phyloP scores from a whole-genome alignment of 495 filamentous ascomycete species.

The Aspergillus taichungensis region DNA sequence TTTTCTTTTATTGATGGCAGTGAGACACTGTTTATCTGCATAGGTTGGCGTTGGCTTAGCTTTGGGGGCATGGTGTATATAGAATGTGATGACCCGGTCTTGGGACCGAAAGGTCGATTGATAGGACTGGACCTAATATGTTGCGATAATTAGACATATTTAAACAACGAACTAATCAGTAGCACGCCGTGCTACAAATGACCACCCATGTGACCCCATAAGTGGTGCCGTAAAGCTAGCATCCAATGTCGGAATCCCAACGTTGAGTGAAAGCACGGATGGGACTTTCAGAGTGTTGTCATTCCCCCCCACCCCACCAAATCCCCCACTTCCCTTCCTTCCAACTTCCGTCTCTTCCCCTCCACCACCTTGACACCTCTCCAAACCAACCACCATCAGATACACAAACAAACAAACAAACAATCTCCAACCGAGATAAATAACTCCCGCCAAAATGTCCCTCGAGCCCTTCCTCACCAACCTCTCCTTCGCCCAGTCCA shows the following conservation, averaged over 20 bases:
- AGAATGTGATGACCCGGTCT: background rate
- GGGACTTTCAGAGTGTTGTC: no score
- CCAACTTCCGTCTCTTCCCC: background rate
- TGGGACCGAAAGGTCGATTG: no score
- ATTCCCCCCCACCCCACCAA: constrained; percentile 6
- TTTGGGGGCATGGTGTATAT: constrained; percentile 14
- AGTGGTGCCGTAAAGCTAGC: no score
- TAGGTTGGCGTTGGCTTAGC: constrained; percentile 8
- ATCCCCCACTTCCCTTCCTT: constrained; percentile 12
- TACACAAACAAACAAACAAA: constrained; percentile 2
- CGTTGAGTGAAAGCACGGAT: constrained; percentile 1
- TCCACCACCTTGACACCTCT: background rate
- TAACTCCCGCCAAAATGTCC: constrained; percentile 19
- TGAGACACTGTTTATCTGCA: constrained; percentile 3
- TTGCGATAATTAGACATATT: no score
- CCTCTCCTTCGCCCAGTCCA: constrained; percentile 24
- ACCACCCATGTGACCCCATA: no score
- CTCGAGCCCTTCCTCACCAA: constrained; percentile 22
- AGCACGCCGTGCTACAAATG: no score
- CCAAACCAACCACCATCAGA: constrained; percentile 19
- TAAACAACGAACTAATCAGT: no score
- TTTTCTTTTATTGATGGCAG: background rate
- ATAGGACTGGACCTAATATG: no score
- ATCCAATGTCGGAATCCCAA: background rate
- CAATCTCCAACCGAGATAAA: constrained; percentile 2